phyloP scores from a whole-genome alignment of 805 yeast species.

The Metschnikowia cerradonensis region DNA sequence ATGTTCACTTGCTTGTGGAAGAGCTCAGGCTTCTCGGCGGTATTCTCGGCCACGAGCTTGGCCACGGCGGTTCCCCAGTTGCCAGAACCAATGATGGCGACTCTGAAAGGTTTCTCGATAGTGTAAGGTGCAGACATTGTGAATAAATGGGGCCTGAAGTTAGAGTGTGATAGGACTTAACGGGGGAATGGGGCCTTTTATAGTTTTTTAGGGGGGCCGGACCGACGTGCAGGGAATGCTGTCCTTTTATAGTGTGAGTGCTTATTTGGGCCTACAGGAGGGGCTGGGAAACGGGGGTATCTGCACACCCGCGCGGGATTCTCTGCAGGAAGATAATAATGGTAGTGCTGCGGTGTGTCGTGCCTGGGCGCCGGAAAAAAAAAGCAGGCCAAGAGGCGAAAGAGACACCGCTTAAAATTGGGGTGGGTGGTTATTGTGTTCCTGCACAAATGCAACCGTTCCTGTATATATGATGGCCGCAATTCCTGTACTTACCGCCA shows the following conservation, averaged over 20 bases:
- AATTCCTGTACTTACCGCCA: too few relatives aligned
- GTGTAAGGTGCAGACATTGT: slow-evolving; percentile 28
- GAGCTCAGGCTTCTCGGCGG: slow-evolving; percentile 35
- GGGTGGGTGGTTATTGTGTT: too few relatives aligned
- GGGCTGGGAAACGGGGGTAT: neutral
- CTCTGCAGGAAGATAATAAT: neutral
- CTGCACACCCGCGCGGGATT: slow-evolving; percentile 1
- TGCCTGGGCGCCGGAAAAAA: neutral
- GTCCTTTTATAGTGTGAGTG: slow-evolving; percentile 11
- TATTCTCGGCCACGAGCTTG: slow-evolving; percentile 42
- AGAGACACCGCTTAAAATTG: neutral
- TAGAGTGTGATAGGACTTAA: too few relatives aligned
- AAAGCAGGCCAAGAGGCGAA: neutral
- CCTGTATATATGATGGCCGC: too few relatives aligned
- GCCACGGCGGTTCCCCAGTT: slow-evolving; percentile 49
- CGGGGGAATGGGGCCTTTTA: neutral
- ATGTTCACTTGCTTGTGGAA: slow-evolving; percentile 38
- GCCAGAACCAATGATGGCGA: slow-evolving; percentile 44
- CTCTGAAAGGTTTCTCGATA: slow-evolving; percentile 31
- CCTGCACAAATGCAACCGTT: neutral
- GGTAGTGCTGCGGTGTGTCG: neutral
- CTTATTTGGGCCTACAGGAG: slow-evolving; percentile 5
- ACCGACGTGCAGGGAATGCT: neutral
- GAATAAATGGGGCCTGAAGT: neutral
- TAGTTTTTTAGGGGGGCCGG: neutral